Base-by-base conservation (phyloP, 148 eudicot genomes). In the Vaccinium darrowii region DNA sequence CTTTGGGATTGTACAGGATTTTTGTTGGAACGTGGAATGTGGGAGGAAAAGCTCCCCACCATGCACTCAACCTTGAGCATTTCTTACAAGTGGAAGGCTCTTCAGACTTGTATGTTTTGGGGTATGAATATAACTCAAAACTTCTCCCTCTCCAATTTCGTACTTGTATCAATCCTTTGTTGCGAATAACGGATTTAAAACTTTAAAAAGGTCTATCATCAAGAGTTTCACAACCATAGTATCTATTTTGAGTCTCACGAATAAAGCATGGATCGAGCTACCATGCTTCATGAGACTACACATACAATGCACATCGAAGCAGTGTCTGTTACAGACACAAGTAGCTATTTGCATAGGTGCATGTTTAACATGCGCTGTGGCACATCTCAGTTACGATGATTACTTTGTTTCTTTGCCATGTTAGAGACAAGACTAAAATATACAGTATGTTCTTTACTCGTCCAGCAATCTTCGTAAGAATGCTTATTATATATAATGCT, bases 1-100 rank as follows among this genome's bases (percentile, higher is more conserved):
- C 3, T 19, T 7, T 75, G 30, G 60, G 39, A 71, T 86, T 89
- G 85, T 27, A 67, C 87, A 95, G 98, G 93, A 81, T 94, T 67
- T 95, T 91, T 85, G 96, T 90, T 4, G 96, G 88, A 60, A 95
- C 98, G 11, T 95, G 98, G 98, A 95, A 95, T 89, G 98, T 95
- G 49, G 98, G 95, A 27, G 98, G 98, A 23, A 94, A 92, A 56
- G 81, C 94, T 86, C 98, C 98, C 0, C 88, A 88, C 67, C 87
- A 84, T 63, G 92, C 82, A 9, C 92, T 94, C 76, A 89, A 91
- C 82, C 93, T 95, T 30, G 92, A 92, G 19, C 94, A 94, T 86
- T 92, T 95, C 91, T 88, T 95, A 90, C 95, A 95, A 36, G 91
- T 90, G 30, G 98, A 93, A 39, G 92, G 92, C 69, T 88, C 91